phyloP scores from a whole-genome alignment of 495 filamentous ascomycete species.

The Parathielavia appendiculata region DNA sequence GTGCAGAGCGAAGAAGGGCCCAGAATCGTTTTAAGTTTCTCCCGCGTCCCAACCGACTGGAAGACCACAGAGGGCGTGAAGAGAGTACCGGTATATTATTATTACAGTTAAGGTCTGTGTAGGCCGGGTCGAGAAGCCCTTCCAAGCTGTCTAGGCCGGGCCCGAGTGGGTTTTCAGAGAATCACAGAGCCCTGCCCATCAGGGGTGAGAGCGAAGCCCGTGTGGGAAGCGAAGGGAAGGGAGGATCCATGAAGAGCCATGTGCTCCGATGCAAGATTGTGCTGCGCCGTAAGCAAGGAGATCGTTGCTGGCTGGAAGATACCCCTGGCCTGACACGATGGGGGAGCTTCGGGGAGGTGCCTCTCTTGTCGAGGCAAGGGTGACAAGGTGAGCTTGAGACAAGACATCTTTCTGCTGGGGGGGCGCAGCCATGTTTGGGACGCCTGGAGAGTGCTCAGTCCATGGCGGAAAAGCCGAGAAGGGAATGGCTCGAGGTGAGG shows the following conservation, averaged over 20 bases:
- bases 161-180: slow-evolving; percentile 13
- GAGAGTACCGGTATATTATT: slow-evolving; percentile 27
- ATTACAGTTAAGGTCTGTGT: slow-evolving; percentile 3
- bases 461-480: slow-evolving; percentile 15
- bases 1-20: slow-evolving; percentile 27
- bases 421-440: slow-evolving; percentile 15
- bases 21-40: slow-evolving; percentile 25
- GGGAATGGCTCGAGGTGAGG: slow-evolving; percentile 18
- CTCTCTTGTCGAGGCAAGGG: slow-evolving; percentile 23
- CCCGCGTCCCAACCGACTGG: slow-evolving; percentile 22
- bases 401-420: slow-evolving; percentile 17
- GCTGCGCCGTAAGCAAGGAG: slow-evolving; percentile 12
- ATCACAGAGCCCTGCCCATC: slow-evolving; percentile 16
- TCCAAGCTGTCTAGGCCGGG: slow-evolving; percentile 10
- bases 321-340: slow-evolving; percentile 16
- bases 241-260: slow-evolving; percentile 10
- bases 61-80: slow-evolving; percentile 23
- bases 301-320: not conserved
- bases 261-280: slow-evolving; percentile 7
- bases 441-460: slow-evolving; percentile 7
- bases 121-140: not conserved
- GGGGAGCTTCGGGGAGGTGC: slow-evolving; percentile 13
- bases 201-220: slow-evolving; percentile 13
- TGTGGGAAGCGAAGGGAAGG: slow-evolving; percentile 14
- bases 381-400: slow-evolving; percentile 29